phyloP scores from a whole-genome alignment of 2,329 filamentous ascomycete genomes.

The Emericellopsis atlantica region DNA sequence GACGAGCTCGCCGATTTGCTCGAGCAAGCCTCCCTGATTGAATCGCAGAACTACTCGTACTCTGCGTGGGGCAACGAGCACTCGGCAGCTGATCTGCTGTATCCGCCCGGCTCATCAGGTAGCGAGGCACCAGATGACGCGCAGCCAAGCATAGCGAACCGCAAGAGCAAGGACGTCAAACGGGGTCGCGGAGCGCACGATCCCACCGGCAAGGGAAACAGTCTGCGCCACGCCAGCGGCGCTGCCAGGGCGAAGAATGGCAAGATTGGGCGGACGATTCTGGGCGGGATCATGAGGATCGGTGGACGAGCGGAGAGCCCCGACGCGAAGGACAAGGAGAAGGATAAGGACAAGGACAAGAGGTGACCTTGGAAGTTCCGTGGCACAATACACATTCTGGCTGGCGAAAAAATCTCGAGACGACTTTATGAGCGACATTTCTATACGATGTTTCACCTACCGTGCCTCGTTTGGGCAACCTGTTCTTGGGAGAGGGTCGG shows the following conservation, averaged over 20 bases:
- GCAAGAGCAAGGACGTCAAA: constrained; percentile 18
- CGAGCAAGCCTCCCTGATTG: constrained; percentile 28
- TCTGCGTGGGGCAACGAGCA: constrained; percentile 4
- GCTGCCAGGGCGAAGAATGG: constrained; percentile 22
- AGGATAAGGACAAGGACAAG: neutral
- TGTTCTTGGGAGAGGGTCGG: no score
- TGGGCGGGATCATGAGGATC: constrained; percentile 31
- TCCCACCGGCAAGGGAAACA: constrained; percentile 10
- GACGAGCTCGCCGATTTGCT: constrained; percentile 32
- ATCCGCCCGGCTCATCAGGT: constrained; percentile 33
- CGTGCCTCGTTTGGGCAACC: no score
- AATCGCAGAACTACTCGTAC: constrained; percentile 17
- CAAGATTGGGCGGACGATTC: constrained; percentile 26
- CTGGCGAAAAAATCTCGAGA: no score
- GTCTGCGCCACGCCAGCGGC: constrained; percentile 14
- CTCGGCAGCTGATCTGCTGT: neutral
- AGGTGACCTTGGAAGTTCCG: neutral
- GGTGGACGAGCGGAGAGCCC: constrained; percentile 26
- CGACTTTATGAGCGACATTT: no score
- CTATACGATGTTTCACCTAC: no score
- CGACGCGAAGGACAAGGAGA: constrained; percentile 15
- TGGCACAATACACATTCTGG: no score
- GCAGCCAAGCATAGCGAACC: constrained; percentile 3
- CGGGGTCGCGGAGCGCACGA: constrained; percentile 14
- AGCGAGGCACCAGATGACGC: constrained; percentile 22